A percentile compares a stretch with the other conserved stretches of the same genome.
These are phyloP conservation scores for Rhodamnia argentea DNA, from an alignment of 345 rosid genomes.

Conservation along the genomic window DNA sequence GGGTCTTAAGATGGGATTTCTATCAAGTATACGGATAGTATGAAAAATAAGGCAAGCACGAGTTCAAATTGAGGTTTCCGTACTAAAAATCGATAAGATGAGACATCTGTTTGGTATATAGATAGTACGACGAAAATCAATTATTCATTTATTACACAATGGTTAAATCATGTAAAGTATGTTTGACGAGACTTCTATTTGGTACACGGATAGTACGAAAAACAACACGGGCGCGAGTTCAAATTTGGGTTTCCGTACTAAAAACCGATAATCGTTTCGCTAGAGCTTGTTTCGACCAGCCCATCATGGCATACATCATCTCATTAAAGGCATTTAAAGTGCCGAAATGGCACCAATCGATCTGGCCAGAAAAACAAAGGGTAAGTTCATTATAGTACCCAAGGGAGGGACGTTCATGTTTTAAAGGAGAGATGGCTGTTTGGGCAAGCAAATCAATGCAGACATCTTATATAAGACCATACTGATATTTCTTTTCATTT, in stretches of 20 bases:
- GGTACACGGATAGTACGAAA: no score
- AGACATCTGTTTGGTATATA: no score
- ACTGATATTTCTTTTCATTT: not conserved
- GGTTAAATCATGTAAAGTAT: no score
- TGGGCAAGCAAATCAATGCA: not conserved
- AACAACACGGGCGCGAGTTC: no score
- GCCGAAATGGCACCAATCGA: not conserved
- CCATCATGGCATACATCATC: not conserved
- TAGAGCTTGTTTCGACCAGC: not conserved
- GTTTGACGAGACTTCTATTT: no score
- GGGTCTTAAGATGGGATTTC: no score
- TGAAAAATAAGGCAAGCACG: not conserved
- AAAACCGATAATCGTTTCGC: not conserved
- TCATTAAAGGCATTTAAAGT: not conserved
- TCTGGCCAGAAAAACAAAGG: not conserved
- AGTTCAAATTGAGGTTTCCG: not conserved
- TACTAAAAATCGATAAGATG: not conserved
- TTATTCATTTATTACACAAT: no score
- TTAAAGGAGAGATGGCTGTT: not conserved
- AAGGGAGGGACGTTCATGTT: not conserved
- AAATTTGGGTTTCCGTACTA: no score
- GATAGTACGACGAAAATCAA: not conserved
- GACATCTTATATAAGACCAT: not conserved
- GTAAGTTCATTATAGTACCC: not conserved
- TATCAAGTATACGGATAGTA: not conserved